These are phyloP conservation scores for Trypanosoma conorhini DNA, from an alignment of 208 protist species.

Conservation along the genomic window DNA sequence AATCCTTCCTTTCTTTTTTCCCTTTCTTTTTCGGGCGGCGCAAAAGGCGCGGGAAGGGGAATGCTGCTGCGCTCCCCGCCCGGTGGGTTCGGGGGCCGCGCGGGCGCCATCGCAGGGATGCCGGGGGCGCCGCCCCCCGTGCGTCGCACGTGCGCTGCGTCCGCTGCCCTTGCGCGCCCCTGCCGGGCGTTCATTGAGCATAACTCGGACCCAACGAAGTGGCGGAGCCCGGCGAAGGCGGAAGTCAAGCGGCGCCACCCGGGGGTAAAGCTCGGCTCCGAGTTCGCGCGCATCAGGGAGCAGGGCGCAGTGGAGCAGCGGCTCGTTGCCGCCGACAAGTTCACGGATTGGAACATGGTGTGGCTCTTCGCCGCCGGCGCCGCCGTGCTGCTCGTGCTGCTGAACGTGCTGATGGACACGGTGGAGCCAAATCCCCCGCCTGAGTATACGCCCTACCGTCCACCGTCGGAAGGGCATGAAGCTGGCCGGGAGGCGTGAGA, in stretches of 20 bases:
- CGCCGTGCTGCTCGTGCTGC: constrained; percentile 46
- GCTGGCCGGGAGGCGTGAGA: background rate
- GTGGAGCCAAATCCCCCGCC: constrained; percentile 64
- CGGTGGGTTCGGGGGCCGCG: background rate
- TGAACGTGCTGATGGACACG: constrained; percentile 59
- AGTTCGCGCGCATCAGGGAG: constrained; percentile 35
- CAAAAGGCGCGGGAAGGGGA: background rate
- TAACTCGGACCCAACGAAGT: constrained; percentile 62
- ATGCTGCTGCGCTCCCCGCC: background rate
- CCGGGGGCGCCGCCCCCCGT: background rate
- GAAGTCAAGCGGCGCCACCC: constrained; percentile 60
- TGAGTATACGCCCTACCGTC: constrained; percentile 62
- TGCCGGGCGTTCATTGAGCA: constrained; percentile 49
- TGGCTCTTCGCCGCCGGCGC: constrained; percentile 34
- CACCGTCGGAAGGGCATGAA: background rate
- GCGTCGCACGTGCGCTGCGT: too few species aligned
- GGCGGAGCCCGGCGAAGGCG: constrained; percentile 63
- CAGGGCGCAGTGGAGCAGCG: constrained; percentile 45
- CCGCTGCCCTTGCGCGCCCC: background rate
- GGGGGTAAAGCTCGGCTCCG: constrained; percentile 67
- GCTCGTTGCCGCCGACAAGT: constrained; percentile 58
- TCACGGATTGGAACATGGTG: constrained; percentile 62
- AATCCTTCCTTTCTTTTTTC: background rate
- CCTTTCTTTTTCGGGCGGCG: background rate
- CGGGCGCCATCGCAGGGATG: background rate